Evolutionary conservation across 2,329 filamentous ascomycete genomes (phyloP), one percentile per base, ranked within the genome.

Genomic region (Fusarium temperatum): DNA sequence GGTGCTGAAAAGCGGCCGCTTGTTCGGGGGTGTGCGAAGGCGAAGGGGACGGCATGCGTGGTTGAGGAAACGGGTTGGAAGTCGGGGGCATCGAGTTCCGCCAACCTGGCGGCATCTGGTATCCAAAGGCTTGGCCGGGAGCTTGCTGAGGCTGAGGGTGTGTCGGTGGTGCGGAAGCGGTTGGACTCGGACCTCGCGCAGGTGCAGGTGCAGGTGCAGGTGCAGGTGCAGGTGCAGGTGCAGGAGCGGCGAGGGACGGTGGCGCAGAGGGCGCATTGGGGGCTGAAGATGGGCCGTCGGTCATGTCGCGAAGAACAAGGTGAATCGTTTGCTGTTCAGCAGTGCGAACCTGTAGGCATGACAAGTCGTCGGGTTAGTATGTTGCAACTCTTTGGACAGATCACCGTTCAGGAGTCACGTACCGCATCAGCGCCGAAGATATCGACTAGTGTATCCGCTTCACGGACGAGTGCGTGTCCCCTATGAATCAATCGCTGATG

Each of bases 401-500:
- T 48, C 67, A 45, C 38, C 48, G 48, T 59, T 53, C 55, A 30
- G 18, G 39, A 35, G 18, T 26, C 39, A 51, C 63, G 14, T 83
- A 90, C 88, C 60, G 83, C 81, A 68, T 89, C 86, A 63, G 85
- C 82, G 7, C 89, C 89, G 77, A 92, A 89, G 7, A 91, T 81
- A 42, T 89, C 86, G 30, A 85, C 77, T 81, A 92, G 82, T 22
- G 86, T 90, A 65, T 90, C 88, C 17, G 82, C 81, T 42, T 91
- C 89, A 56, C 85, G 85, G 36, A 83, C 79, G 54, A 92, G 81
- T 53, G 90, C 84, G 41, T 89, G 87, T 2, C 90, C 90, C 47
- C 87, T 84, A 75, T 91, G 87, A 42, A 92, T 92, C 66, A 92
- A 81, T 47, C 90, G 85, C 78, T 91, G 89, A 39, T 87, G 84